Evolutionary conservation across 805 yeast species (phyloP), one percentile per base, ranked within the genome.

Genomic region (Middelhovenomyces tepae): DNA sequence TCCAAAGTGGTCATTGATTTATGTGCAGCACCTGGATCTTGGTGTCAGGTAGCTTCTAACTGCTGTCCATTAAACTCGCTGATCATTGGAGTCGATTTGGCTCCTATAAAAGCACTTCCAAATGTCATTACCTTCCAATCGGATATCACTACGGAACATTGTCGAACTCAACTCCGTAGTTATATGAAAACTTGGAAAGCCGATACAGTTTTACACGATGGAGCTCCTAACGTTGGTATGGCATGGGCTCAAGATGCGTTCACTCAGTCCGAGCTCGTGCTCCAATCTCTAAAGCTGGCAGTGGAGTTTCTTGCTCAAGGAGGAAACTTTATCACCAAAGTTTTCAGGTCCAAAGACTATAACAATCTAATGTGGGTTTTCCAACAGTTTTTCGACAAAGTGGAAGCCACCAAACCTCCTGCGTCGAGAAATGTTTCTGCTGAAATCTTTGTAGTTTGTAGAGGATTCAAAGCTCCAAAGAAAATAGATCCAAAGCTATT

Each of bases 161-260:
- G 99, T 67, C 72, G 96, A 47, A 84, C 95, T 27, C 85, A 75
- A 57, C 69, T 91, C 42, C 75, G 97, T 54, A 96, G 96, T 18
- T 86, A 89, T 54, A 78, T 91, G 79, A 91, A 91, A 58, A 87
- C 97, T 1, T 91, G 97, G 96, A 91, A 91, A 51, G 99, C 97
- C 1, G 97, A 91, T 54, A 84, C 94, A 0, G 97, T 91, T 13
- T 64, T 91, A 53, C 98, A 91, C 61, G 99, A 91, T 70, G 99
- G 99, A 78, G 99, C 99, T 18, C 99, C 99, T 19, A 91, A 91
- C 53, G 97, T 91, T 49, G 99, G 99, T 78, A 70, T 91, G 53
- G 94, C 95, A n/a, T 91, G 99, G 99, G 91, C 83, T 14, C 99
- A 91, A 60, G 99, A 91, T 74, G 98, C 99, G 1, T 91, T 84